Evolutionary conservation across 495 filamentous ascomycete genomes (phyloP).

Genomic region (Rhypophila decipiens): DNA sequence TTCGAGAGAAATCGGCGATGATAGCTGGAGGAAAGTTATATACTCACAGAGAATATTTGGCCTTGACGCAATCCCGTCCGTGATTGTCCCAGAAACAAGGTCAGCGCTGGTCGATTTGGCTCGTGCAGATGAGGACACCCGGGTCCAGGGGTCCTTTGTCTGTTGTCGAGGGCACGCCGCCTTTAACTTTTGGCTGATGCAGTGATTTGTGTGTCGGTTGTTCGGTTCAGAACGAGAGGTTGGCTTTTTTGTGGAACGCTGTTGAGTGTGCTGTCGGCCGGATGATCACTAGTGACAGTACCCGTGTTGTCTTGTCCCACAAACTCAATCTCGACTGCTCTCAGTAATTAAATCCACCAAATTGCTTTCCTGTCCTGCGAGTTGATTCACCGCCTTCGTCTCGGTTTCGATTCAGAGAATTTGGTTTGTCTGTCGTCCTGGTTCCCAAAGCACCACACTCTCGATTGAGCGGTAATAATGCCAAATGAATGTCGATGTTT

Average conservation of each 20-base stretch:
- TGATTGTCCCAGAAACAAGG: conserved; percentile 5
- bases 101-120: conserved; percentile 1
- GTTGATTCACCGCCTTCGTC: no score
- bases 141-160: conserved; percentile 1
- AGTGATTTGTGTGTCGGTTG: no score
- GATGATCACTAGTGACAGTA: no score
- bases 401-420: conserved; percentile 1
- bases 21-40: background rate
- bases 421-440: conserved; percentile 6
- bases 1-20: background rate
- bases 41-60: no score
- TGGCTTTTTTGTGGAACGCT: no score
- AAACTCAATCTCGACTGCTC: no score
- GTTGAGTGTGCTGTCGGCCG: no score
- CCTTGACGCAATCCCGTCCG: conserved; percentile 1
- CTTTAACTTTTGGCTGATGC: no score
- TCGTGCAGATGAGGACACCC: background rate
- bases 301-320: no score
- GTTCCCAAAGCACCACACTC: conserved; percentile 11
- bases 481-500: conserved; percentile 2
- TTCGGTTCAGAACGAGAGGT: no score
- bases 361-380: no score
- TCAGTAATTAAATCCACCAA: no score
- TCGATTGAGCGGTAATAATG: conserved; percentile 13
- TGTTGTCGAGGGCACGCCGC: background rate